Percentiles rank a stretch among this genome's conserved stretches.
Evolutionary conservation across 2,329 filamentous ascomycete genomes (phyloP).

Genomic region (Trichoderma asperellum): DNA sequence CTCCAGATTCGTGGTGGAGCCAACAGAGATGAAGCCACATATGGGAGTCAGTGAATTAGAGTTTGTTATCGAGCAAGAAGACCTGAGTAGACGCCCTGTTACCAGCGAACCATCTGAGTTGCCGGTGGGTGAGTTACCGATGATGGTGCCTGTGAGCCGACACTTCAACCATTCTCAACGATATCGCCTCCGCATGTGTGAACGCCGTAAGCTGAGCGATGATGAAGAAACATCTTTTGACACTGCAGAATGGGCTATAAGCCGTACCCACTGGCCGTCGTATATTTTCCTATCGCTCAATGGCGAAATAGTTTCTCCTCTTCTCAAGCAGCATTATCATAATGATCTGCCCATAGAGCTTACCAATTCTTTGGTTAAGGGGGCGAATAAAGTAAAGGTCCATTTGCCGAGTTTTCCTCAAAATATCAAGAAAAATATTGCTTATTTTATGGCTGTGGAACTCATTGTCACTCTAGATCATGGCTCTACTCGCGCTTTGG

Average conservation of each 20-base stretch:
- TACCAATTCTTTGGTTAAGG: slow-evolving; percentile 60
- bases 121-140: slow-evolving; percentile 32
- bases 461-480: slow-evolving; percentile 61
- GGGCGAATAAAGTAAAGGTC: slow-evolving; percentile 65
- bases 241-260: slow-evolving; percentile 63
- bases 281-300: slow-evolving; percentile 74
- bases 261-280: slow-evolving; percentile 72
- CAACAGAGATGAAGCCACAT: slow-evolving; percentile 45
- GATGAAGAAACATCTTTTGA: slow-evolving; percentile 32
- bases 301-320: slow-evolving; percentile 55
- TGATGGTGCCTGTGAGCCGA: slow-evolving; percentile 42
- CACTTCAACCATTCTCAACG: slow-evolving; percentile 59
- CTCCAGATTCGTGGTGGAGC: slow-evolving; percentile 54
- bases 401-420: slow-evolving; percentile 42
- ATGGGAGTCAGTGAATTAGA: slow-evolving; percentile 47
- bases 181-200: slow-evolving; percentile 71
- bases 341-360: slow-evolving; percentile 79
- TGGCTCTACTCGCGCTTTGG: slow-evolving; percentile 47
- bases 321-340: slow-evolving; percentile 72
- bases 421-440: slow-evolving; percentile 33
- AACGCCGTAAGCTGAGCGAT: slow-evolving; percentile 26
- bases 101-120: slow-evolving; percentile 35
- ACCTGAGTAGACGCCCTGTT: slow-evolving; percentile 44
- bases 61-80: slow-evolving; percentile 51
- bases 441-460: slow-evolving; percentile 71